Conservation (phyloP, 2,329 filamentous ascomycete genomes). For the Hymenoscyphus albidus region DNA sequence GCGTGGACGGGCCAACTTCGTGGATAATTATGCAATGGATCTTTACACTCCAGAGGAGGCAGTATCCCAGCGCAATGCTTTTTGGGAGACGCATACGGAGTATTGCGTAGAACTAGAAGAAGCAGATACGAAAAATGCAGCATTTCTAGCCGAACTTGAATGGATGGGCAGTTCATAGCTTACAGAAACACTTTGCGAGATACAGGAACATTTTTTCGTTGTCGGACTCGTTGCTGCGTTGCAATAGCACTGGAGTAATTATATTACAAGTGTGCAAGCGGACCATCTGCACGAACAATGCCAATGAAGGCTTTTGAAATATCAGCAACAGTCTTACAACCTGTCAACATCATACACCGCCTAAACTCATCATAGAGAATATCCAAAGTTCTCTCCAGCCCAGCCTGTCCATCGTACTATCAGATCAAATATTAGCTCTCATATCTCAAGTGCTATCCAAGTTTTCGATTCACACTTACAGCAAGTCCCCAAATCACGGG, state of each 20-base stretch:
- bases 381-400: not conserved
- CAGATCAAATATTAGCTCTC: not conserved
- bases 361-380: not conserved
- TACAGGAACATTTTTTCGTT: too few relatives aligned
- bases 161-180: too few relatives aligned
- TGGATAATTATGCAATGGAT: too few relatives aligned
- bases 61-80: too few relatives aligned
- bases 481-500: conserved; percentile 54
- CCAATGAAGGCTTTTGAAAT: not conserved
- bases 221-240: too few relatives aligned
- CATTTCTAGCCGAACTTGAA: too few relatives aligned
- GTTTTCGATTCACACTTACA: not conserved
- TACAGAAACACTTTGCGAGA: too few relatives aligned
- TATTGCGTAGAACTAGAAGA: too few relatives aligned
- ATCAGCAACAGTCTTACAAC: not conserved
- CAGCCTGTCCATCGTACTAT: conserved; percentile 1
- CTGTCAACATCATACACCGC: not conserved
- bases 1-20: too few relatives aligned
- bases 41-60: too few relatives aligned
- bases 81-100: too few relatives aligned
- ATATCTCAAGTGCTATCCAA: not conserved
- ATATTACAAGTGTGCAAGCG: not conserved
- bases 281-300: not conserved
- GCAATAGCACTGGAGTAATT: not conserved
- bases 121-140: too few relatives aligned